These are phyloP conservation scores for Phialophora macrospora DNA, from an alignment of 2,329 filamentous ascomycete species.

Conservation along the genomic window DNA sequence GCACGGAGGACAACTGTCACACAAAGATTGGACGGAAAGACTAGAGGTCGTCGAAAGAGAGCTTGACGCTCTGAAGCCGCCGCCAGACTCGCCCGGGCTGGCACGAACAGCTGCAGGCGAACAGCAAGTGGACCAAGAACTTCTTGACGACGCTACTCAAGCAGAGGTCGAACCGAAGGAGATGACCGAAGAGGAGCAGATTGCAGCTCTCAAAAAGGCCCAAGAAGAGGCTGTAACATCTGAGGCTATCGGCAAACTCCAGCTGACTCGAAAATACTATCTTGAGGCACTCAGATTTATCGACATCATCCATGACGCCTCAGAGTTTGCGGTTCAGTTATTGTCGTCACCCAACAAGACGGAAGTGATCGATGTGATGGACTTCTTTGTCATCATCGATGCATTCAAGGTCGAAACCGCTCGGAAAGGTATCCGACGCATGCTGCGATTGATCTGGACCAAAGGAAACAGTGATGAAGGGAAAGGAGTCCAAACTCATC, in stretches of 20 bases:
- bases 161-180: constrained; percentile 72
- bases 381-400: constrained; percentile 94
- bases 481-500: constrained; percentile 93
- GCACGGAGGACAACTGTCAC: constrained; percentile 83
- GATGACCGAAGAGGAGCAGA: constrained; percentile 80
- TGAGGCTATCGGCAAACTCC: constrained; percentile 84
- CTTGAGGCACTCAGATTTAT: constrained; percentile 93
- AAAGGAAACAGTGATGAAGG: constrained; percentile 99
- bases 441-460: constrained; percentile 98
- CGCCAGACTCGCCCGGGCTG: constrained; percentile 73
- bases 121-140: constrained; percentile 74
- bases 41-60: constrained; percentile 83
- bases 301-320: constrained; percentile 83
- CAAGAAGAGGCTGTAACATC: constrained; percentile 86
- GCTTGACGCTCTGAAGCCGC: constrained; percentile 78
- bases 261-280: constrained; percentile 87
- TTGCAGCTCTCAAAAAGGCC: constrained; percentile 74
- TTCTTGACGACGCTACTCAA: constrained; percentile 89
- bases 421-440: constrained; percentile 87
- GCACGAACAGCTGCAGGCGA: constrained; percentile 65
- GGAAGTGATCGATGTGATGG: constrained; percentile 98
- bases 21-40: constrained; percentile 82
- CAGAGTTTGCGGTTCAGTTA: constrained; percentile 79
- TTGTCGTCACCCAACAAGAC: constrained; percentile 96
- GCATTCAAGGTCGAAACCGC: constrained; percentile 96